phyloP scores from a whole-genome alignment of 1,284 basidiomycete species.

The Psilocybe mexicana region DNA sequence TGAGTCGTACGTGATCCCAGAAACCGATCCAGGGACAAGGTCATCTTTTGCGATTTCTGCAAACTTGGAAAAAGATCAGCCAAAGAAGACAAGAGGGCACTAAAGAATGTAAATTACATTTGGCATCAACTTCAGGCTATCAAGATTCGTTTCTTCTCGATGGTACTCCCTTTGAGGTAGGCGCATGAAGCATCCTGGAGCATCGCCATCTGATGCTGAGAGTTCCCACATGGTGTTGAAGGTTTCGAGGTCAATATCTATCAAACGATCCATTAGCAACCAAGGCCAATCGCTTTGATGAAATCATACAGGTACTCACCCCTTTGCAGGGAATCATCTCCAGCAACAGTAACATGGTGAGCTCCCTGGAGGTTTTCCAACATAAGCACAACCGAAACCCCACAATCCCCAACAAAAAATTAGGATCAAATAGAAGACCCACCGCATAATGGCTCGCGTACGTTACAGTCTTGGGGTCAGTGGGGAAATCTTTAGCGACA shows the following conservation, averaged over 20 bases:
- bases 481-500: constrained; percentile 66
- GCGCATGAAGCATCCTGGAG: constrained; percentile 62
- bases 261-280: background rate
- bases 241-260: constrained; percentile 72
- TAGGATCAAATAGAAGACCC: constrained; percentile 26
- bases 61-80: background rate
- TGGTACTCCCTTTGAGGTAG: constrained; percentile 59
- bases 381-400: background rate
- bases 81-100: background rate
- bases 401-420: background rate
- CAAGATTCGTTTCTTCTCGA: constrained; percentile 40
- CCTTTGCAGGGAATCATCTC: constrained; percentile 48
- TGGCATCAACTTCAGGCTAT: constrained; percentile 59
- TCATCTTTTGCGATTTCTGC: constrained; percentile 30
- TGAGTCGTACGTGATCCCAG: constrained; percentile 61
- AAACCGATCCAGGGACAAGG: constrained; percentile 41
- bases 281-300: background rate
- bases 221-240: constrained; percentile 71
- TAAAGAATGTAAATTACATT: constrained; percentile 43
- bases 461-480: constrained; percentile 63
- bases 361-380: constrained; percentile 45
- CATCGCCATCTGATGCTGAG: constrained; percentile 51
- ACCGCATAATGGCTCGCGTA: constrained; percentile 82
- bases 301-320: constrained; percentile 34
- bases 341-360: constrained; percentile 64